Evolutionary conservation across 1,284 basidiomycete genomes (phyloP), one percentile per base, ranked within the genome.

Genomic region (Moesziomyces aphidis): DNA sequence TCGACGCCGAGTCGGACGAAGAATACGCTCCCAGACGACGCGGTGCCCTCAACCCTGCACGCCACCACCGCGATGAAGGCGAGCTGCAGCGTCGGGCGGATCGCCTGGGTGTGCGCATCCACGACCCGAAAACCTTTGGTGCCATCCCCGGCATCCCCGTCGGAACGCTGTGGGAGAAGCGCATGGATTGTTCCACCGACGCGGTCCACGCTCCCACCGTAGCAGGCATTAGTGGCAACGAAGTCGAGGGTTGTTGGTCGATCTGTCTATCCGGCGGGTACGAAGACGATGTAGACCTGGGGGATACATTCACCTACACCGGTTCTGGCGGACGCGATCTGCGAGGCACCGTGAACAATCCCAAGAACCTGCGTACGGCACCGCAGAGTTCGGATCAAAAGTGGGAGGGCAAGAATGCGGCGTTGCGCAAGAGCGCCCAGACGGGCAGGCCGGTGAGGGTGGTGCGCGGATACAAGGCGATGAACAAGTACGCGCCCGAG

Each of bases 231-330:
- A 86, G 90, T 11, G 88, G 88, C 4, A 89, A 90, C 4, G 85
- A 86, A 1, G 67, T 89, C 1, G 70, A 74, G 7, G 93, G 93
- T 2, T 92, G 92, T 8, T 92, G 91, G 78, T 92, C 90, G 52
- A 88, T 94, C 10, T 92, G 91, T 3, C 87, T 94, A 8, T 92
- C 91, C 49, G 93, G 93, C 17, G 86, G 86, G 1, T 94, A 94
- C 74, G 91, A 92, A 44, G 93, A 94, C 63, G 93, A 94, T 73
- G 88, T 93, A 22, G 93, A 94, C 73, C 82, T 90, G 4, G 93
- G 93, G 55, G 89, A 92, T 63, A 90, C 87, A 5, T 93, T 94
- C 90, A 93, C 83, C 83, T 92, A 85, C 65, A 77, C 76, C 6
- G 73, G 81, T 24, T 48, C 76, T 88, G 92, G 92, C 34, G 93